Percentiles rank a stretch among this genome's conserved stretches.
phyloP scores from a whole-genome alignment of 768 basidiomycete genomes.

The Pleurotus cornucopiae region DNA sequence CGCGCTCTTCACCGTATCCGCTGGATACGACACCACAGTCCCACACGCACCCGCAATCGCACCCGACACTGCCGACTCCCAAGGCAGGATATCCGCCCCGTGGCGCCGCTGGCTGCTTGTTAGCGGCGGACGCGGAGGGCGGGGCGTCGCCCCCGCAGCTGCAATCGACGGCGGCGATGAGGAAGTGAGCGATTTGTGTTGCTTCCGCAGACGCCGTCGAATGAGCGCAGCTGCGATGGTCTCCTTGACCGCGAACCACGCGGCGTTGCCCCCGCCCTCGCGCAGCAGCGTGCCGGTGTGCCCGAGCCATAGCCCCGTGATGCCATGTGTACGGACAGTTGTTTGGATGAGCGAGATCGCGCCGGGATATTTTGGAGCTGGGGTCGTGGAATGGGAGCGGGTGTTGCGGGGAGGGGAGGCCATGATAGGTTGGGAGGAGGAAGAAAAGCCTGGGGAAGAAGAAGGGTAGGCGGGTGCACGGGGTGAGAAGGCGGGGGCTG shows the following conservation, averaged over 20 bases:
- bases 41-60: conserved; percentile 84
- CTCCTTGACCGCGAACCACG: conserved; percentile 92
- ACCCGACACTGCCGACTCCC: conserved; percentile 84
- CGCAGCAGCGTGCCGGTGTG: conserved; percentile 92
- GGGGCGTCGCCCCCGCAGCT: conserved; percentile 12
- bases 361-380: conserved; percentile 44
- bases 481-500: conserved; percentile 11
- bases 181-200: background rate
- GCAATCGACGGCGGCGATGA: conserved; percentile 6
- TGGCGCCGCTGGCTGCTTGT: conserved; percentile 19
- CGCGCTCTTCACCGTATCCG: conserved; percentile 90
- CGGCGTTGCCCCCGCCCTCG: conserved; percentile 85
- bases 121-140: conserved; percentile 19
- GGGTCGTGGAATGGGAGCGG: conserved; percentile 8
- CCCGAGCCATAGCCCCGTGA: conserved; percentile 93
- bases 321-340: conserved; percentile 61
- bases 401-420: conserved; percentile 15
- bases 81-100: conserved; percentile 47
- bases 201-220: conserved; percentile 35
- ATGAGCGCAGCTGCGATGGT: conserved; percentile 61
- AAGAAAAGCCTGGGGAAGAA: conserved; percentile 7
- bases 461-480: conserved; percentile 12
- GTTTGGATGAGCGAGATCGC: conserved; percentile 63
- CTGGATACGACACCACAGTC: conserved; percentile 89
- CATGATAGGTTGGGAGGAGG: conserved; percentile 8